Evolutionary conservation across 192 early-diverging fungal genomes (phyloP), one percentile per base, ranked within the genome.

Genomic region (Paraglomus brasilianum): DNA sequence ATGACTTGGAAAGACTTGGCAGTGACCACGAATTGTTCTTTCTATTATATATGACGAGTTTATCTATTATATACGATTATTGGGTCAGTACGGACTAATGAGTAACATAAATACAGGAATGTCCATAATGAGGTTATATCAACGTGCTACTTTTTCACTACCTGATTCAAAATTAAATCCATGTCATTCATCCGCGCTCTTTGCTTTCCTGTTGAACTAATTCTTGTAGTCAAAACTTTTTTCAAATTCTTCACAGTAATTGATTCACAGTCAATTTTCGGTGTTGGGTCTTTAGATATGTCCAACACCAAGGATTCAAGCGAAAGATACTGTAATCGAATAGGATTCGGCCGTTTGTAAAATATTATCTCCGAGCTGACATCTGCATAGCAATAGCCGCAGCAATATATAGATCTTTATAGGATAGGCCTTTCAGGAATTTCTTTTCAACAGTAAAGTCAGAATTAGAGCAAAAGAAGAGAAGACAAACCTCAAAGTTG

Each of bases 271-370:
- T 74, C 59, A 19, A 69, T 55, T n/a, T 72, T 72, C 17, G 60
- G 66, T 2, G 65, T 47, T 61, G 75, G 79, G 46, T 77, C 66
- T 13, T 74, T 63, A 4, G 87, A 85, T 3, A 92, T 81, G 68
- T 92, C 90, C 3, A 92, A 70, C 14, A 82, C 77, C 8, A 92
- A 71, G 2, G 90, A 87, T 17, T 89, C 81, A 1, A 87, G 75
- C 14, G 87, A 88, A 13, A 87, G 73, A 65, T 88, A 92, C 56
- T 92, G 90, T 22, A 88, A 77, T 15, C 71, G 74, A 13, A 74
- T 69, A 8, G 85, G 82, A 46, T 86, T 83, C 0, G 85, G 85
- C 47, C 84, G 85, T 46, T 82, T 77, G 56, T 82, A 86, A 56
- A 84, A 81, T 17, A 86, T 82, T 6, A 84, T 79, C 45, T 85